Evolutionary conservation across 1,139 yeast species (phyloP).

Genomic region (Pneumocystis canis): DNA sequence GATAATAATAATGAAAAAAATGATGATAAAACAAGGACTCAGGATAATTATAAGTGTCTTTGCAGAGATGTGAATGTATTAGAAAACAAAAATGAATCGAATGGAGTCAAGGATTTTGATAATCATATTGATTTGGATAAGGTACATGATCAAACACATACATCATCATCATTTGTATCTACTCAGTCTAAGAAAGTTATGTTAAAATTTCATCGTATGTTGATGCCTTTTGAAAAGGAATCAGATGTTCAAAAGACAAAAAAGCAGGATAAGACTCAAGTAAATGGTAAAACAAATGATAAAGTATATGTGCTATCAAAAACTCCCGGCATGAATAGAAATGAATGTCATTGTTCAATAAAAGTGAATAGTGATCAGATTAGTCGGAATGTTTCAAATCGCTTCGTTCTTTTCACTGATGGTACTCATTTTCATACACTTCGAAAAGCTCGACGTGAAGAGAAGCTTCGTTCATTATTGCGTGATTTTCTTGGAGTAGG

Average conservation of each 20-base stretch:
- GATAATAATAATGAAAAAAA: not conserved
- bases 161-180: not conserved
- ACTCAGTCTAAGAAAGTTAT: conserved; percentile 21
- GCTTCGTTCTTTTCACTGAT: conserved; percentile 44
- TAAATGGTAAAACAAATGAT: not conserved
- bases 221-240: conserved; percentile 7
- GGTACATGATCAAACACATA: not conserved
- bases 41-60: not conserved
- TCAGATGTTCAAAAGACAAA: not conserved
- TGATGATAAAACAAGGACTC: not conserved
- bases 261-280: not conserved
- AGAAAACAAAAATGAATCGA: not conserved
- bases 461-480: conserved; percentile 71
- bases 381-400: not conserved
- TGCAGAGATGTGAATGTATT: not conserved
- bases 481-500: conserved; percentile 51
- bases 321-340: conserved; percentile 1
- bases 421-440: conserved; percentile 71
- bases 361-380: not conserved
- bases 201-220: conserved; percentile 12
- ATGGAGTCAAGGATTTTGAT: not conserved
- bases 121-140: not conserved
- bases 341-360: not conserved
- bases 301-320: not conserved
- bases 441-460: conserved; percentile 69